A percentile compares a stretch with the other conserved stretches of the same genome.
These are phyloP conservation scores for Begonia masoniana DNA, from an alignment of 306 rosid species.

Conservation along the genomic window DNA sequence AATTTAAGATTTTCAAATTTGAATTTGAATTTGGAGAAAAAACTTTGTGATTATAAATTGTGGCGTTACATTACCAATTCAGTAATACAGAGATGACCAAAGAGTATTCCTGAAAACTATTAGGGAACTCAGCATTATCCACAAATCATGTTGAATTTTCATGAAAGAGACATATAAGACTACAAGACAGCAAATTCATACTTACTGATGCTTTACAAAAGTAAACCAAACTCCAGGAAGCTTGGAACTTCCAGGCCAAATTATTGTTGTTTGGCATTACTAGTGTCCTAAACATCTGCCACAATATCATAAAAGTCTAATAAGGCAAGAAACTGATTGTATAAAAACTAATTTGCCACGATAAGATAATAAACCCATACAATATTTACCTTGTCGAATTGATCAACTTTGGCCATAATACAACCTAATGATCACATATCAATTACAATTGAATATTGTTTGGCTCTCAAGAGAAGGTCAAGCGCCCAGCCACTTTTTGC, in stretches of 20 bases:
- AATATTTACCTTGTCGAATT: no score
- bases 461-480: constrained; percentile 59
- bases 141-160: not conserved
- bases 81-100: constrained; percentile 21
- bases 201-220: constrained; percentile 68
- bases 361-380: no score
- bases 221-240: constrained; percentile 54
- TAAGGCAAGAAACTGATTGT: not conserved
- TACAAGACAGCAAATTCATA: no score
- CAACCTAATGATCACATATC: constrained; percentile 99
- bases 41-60: no score
- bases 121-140: no score
- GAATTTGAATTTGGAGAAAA: no score
- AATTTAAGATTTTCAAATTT: no score
- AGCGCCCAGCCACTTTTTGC: constrained; percentile 39
- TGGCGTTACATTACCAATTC: no score
- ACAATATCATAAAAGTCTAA: not conserved
- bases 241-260: constrained; percentile 76
- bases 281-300: constrained; percentile 65
- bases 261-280: constrained; percentile 67
- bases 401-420: constrained; percentile 84
- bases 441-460: constrained; percentile 79
- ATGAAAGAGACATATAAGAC: constrained; percentile 33
- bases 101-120: no score
- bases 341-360: constrained; percentile 4